phyloP scores from a whole-genome alignment of 2,329 filamentous ascomycete species.

The Hymenoscyphus fraxineus region DNA sequence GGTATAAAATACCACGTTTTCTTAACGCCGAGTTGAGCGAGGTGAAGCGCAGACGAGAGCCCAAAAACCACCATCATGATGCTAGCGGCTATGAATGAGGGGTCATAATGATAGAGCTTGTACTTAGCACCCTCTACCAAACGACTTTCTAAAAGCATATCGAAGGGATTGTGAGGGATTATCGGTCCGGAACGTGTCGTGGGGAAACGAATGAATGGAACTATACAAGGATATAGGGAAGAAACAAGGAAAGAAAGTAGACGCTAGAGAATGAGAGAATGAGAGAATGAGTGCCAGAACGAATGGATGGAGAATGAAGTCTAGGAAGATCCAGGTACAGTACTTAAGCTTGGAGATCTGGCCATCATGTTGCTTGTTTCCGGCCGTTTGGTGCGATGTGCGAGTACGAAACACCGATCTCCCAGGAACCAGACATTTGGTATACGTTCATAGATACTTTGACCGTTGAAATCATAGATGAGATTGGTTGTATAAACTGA shows the following conservation, averaged over 20 bases:
- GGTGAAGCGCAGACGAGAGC: conserved; percentile 37
- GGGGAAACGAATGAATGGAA: neutral
- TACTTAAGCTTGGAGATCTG: neutral
- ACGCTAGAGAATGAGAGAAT: neutral
- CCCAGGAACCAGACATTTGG: too few species aligned
- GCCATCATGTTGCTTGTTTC: neutral
- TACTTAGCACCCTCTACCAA: conserved; percentile 15
- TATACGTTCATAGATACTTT: too few species aligned
- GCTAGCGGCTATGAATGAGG: conserved; percentile 42
- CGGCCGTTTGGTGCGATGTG: neutral
- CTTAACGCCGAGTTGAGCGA: conserved; percentile 37
- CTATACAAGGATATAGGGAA: neutral
- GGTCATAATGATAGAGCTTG: conserved; percentile 46
- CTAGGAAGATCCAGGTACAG: neutral
- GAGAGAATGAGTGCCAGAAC: neutral
- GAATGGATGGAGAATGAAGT: neutral
- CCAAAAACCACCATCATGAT: conserved; percentile 41
- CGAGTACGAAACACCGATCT: neutral
- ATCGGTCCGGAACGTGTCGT: neutral
- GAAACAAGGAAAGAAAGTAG: neutral
- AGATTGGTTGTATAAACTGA: too few species aligned
- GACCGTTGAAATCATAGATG: too few species aligned
- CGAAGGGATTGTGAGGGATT: neutral
- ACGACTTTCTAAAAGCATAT: neutral
- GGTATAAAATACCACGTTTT: conserved; percentile 50